Percentiles rank a stretch among this genome's conserved stretches.
Conservation (phyloP, 805 yeast genomes). For the Saturnispora ahearnii region DNA sequence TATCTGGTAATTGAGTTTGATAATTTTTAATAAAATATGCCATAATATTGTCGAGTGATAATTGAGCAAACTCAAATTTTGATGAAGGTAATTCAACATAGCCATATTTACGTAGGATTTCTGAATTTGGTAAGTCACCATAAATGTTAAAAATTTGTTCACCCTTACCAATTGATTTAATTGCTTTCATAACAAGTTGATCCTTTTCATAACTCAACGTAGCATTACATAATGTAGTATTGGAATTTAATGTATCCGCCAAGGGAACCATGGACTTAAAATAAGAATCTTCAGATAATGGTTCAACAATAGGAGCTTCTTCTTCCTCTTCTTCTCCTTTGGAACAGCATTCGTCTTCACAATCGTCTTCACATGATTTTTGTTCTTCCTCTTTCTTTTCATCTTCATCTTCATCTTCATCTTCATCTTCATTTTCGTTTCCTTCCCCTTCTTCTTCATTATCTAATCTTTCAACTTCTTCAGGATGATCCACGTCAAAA, state of each 20-base stretch:
- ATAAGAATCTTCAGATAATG: slow-evolving; percentile 25
- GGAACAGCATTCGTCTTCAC: slow-evolving; percentile 14
- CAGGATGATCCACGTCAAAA: slow-evolving; percentile 60
- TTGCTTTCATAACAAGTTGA: slow-evolving; percentile 62
- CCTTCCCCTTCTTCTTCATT: slow-evolving; percentile 22
- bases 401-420: slow-evolving; percentile 20
- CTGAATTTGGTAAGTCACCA: slow-evolving; percentile 88
- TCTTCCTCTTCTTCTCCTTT: slow-evolving; percentile 15
- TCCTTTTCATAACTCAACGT: slow-evolving; percentile 44
- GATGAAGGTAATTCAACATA: slow-evolving; percentile 72
- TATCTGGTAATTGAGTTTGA: slow-evolving; percentile 12
- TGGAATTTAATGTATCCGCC: slow-evolving; percentile 87
- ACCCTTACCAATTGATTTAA: slow-evolving; percentile 47
- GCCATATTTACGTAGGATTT: slow-evolving; percentile 82
- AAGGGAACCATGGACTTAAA: slow-evolving; percentile 85
- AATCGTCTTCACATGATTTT: slow-evolving; percentile 12
- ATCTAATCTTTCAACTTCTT: slow-evolving; percentile 25
- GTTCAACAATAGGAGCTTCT: slow-evolving; percentile 16
- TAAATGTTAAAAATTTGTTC: slow-evolving; percentile 83
- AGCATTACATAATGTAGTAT: slow-evolving; percentile 70
- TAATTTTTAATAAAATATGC: slow-evolving; percentile 27
- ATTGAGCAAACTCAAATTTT: slow-evolving; percentile 72
- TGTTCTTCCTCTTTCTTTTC: slow-evolving; percentile 21
- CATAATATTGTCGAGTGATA: slow-evolving; percentile 39
- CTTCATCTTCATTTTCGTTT: slow-evolving; percentile 27